phyloP scores from a whole-genome alignment of 495 filamentous ascomycete genomes.

The Penicillium manginii region DNA sequence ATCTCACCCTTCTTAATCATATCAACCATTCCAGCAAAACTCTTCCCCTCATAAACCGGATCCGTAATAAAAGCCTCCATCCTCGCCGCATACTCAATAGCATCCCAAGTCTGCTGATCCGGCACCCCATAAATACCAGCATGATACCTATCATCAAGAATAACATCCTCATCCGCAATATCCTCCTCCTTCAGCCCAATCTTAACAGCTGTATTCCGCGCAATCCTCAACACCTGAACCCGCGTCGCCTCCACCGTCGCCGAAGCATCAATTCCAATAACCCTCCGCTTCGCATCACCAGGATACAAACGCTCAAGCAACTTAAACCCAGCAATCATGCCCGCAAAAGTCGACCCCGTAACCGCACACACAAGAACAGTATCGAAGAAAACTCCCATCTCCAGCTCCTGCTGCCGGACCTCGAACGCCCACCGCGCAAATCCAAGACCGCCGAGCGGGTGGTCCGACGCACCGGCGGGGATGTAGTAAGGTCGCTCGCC shows the following conservation, averaged over 20 bases:
- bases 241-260: conserved; percentile 58
- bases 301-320: conserved; percentile 48
- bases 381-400: conserved; percentile 60
- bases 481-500: conserved; percentile 67
- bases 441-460: conserved; percentile 66
- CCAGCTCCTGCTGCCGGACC: conserved; percentile 59
- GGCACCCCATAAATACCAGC: conserved; percentile 64
- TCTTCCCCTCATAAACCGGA: conserved; percentile 71
- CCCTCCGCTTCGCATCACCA: conserved; percentile 41
- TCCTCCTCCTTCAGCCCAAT: conserved; percentile 59
- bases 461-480: conserved; percentile 66
- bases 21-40: conserved; percentile 66
- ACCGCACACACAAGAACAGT: conserved; percentile 65
- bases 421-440: conserved; percentile 69
- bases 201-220: conserved; percentile 56
- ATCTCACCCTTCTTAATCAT: conserved; percentile 62
- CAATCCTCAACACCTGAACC: conserved; percentile 63
- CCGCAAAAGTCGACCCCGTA: conserved; percentile 64
- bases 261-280: conserved; percentile 66
- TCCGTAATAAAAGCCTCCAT: conserved; percentile 71
- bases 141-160: conserved; percentile 64
- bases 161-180: conserved; percentile 58
- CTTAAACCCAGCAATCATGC: conserved; percentile 68
- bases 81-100: conserved; percentile 61
- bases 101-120: conserved; percentile 58